Evolutionary conservation across 1,284 basidiomycete species (phyloP), one percentile per base, ranked within the genome.

Genomic region (Puccinia coronata): DNA sequence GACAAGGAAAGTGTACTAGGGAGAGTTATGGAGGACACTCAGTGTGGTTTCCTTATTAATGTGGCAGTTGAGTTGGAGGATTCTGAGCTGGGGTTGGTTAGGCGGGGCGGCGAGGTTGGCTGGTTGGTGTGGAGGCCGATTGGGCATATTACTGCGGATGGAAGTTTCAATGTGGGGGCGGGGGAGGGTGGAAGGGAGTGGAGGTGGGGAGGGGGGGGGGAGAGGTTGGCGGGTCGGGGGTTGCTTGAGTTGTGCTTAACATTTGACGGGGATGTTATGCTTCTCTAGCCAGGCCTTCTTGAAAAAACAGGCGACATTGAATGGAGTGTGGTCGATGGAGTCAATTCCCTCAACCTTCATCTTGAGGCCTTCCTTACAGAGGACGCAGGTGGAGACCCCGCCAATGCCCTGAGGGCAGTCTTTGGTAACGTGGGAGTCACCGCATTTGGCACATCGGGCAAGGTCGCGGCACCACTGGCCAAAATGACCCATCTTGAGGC

Each of bases 401-500:
- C 43, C 41, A 6, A 34, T 6, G 3, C 49, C 70, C 23, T 43
- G 28, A 2, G 75, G 47, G 36, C 59, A 77, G 4, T 77, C 75
- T 67, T 51, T 77, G 20, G 75, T 67, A 1, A 41, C 18, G 63
- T 77, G 61, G 2, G 1, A 18, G 6, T 65, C 63, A 0, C 31
- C 47, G 51, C 75, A 77, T 39, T 77, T 77, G 41, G 18, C 59
- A 55, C 75, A 77, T 18, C n/a, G 2, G 6, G 75, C 47, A 1
- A 14, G 5, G 16, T 67, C 41, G 3, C 34, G 23, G 23, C 75
- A 77, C 59, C 61, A 67, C 25, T 39, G 23, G 18, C 63, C 49
- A 41, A 49, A 65, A 25, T 77, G 75, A 5, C 63, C 59, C 63
- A 69, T 67, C 2, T n/a, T 36, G 16, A 69, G 36, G 63, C 61